Evolutionary conservation across 192 early-diverging fungal genomes (phyloP), one percentile per base, ranked within the genome.

Genomic region (Rhizoclosmatium globosum): DNA sequence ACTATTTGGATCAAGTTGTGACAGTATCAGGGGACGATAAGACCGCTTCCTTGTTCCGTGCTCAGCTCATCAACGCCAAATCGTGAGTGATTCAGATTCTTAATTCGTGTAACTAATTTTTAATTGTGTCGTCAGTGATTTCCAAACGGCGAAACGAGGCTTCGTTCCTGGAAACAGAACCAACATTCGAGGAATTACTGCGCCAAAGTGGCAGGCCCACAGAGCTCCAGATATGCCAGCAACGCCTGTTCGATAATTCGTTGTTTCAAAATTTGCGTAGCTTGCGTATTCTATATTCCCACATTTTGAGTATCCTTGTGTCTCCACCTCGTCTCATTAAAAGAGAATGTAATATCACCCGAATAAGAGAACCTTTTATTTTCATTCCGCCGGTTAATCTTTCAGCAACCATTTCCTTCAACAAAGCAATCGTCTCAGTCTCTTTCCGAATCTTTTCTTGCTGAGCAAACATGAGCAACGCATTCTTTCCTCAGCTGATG

Each of bases 371-470:
- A 31, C 31, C 31, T 31, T 31, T 31, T 31, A 31, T 31, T 31
- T 31, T 31, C 39, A 71, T 31, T 71, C 69, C 50, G 4, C 13
- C 4, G 69, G 69, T 71, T 71, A 7, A 57, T 71, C 39, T 48
- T 31, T 15, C 69, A 6, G 69, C 6, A 48, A 99, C 89, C 86
- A 97, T 91, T 62, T 97, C 95, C 62, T 94, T 92, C 84, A 97
- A 95, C 70, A 94, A 91, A 44, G 93, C 91, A 69, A 99, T 96
- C 77, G 97, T 94, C 76, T 97, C 93, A 61, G 92, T 88, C 77
- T 99, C 97, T 81, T 94, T 94, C 85, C 94, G 93, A 47, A 92
- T 82, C 78, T 93, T 94, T 83, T 96, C 94, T 81, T 98, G 95
- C 67, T 97, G 94, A 76, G 91, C 94, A 76, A 94, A 93, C 72